These are phyloP conservation scores for Bothriochloa decipiens DNA, from an alignment of 176 grass and related monocot genomes.

Conservation along the genomic window DNA sequence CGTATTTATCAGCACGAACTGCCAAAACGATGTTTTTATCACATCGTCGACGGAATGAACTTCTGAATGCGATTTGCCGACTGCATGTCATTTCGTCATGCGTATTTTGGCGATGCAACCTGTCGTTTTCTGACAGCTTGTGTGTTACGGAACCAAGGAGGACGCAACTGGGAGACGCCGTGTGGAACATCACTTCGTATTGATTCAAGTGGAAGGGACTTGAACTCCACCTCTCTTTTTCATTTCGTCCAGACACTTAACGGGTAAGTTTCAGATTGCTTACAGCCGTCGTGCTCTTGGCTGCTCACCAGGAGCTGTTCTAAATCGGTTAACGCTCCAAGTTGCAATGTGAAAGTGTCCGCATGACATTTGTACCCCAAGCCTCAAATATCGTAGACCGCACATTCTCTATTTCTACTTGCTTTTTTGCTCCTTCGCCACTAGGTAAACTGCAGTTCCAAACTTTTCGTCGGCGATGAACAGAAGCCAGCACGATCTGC, in stretches of 20 bases:
- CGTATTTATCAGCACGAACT: background rate
- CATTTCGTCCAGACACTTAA: slow-evolving; percentile 4
- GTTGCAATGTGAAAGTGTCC: background rate
- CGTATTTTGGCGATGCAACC: background rate
- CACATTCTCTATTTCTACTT: background rate
- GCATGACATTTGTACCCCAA: background rate
- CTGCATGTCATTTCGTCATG: background rate
- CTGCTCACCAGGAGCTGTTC: background rate
- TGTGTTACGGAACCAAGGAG: background rate
- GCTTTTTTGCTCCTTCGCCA: background rate
- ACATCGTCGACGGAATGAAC: background rate
- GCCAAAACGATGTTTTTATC: background rate
- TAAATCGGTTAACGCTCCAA: background rate
- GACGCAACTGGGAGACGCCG: background rate
- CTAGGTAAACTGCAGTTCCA: background rate
- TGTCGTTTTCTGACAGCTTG: background rate
- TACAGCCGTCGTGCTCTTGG: background rate
- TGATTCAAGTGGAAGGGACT: slow-evolving; percentile 29
- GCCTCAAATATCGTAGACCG: background rate
- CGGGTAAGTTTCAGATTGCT: slow-evolving; percentile 8
- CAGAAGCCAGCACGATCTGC: background rate
- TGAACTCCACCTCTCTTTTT: background rate
- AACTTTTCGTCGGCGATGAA: background rate
- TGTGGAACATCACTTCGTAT: slow-evolving; percentile 26
- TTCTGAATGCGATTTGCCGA: background rate